Evolutionary conservation across 768 basidiomycete species (phyloP), one percentile per base, ranked within the genome.

Genomic region (Leccinum barrowsii): DNA sequence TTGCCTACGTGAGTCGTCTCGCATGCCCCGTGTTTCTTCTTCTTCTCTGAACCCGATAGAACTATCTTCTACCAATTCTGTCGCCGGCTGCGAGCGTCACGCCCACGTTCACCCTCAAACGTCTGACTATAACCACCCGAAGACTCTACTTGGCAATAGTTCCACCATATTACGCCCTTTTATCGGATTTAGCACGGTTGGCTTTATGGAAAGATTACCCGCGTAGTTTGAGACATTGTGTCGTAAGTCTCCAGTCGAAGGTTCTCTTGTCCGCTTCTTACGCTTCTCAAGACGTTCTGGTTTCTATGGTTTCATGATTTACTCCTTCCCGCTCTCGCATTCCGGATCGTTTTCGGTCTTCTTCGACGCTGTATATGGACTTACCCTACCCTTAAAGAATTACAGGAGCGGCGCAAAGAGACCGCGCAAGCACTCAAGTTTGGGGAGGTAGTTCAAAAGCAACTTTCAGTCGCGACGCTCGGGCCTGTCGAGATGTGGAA

Each of bases 301-400:
- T 68, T 77, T 35, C 64, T 87, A 15, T 89, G 87, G 87, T 81
- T 81, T 68, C 64, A 81, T 53, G 77, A 86, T 63, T 65, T 85
- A 13, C 75, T 89, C 4, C 73, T 82, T 12, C 80, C 87, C 12
- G 76, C 78, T 7, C 65, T 85, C 24, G 59, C 85, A 50, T 67
- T 81, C 44, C 75, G 77, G 37, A 66, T 86, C 13, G 63, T 82
- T 28, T 81, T 78, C 59, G 64, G 76, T 42, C 77, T 88, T 50
- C 35, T 83, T 30, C 77, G 78, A 40, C 77, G 79, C 35, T 78
- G 76, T 58, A 53, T 86, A 30, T 74, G 80, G 17, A 76, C 82
- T 3, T 83, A 86, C 60, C 85, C 86, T 8, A 83, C 76, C 19
- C 65, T 84, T 13, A 62, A 73, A 28, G 81, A 87, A 62, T 73